Evolutionary conservation across 2,329 filamentous ascomycete genomes (phyloP), one percentile per base, ranked within the genome.

Genomic region (Fusarium sp.): DNA sequence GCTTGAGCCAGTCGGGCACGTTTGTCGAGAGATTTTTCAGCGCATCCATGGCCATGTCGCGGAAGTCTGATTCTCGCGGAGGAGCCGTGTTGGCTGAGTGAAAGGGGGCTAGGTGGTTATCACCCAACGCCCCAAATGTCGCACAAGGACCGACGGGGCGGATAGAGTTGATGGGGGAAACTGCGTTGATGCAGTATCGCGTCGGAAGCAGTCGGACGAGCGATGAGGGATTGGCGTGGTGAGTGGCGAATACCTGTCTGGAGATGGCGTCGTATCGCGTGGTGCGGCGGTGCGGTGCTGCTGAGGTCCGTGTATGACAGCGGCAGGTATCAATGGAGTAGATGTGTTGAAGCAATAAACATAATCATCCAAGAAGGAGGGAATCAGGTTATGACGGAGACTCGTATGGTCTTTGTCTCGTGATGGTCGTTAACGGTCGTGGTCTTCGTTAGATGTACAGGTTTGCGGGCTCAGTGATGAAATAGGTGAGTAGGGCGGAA

Each of bases 1-100:
- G 86, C 68, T 83, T 83, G 40, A 89, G 83, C 91, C 91, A 92
- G 79, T 88, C 86, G 18, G 90, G 91, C 47, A 91, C 85, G 69
- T 91, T 89, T 73, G 80, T 84, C 63, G 85, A 84, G 40, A 92
- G 84, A 68, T 86, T 87, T 64, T 84, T 86, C 64, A 92, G 82
- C 31, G 90, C 87, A 69, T 92, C 90, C 82, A 89, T 88, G 70
- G 85, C 84, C 83, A 85, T 84, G 61, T 79, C 77, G 76, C 75
- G 71, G 65, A 73, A 74, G 70, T 81, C 80, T 70, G 74, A 68
- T 74, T 80, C 76, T 68, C 61, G 73, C 69, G 76, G 65, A 66
- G 73, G 66, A 66, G 78, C 77, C 79, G 80, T 82, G 69, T 70
- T 78, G 75, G 71, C 74, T 74, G 42, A 56, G 61, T 62, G 70